Percentiles rank a stretch among this genome's conserved stretches.
phyloP scores from a whole-genome alignment of 2,329 filamentous ascomycete species.

The Purpureocillium lavendulum region DNA sequence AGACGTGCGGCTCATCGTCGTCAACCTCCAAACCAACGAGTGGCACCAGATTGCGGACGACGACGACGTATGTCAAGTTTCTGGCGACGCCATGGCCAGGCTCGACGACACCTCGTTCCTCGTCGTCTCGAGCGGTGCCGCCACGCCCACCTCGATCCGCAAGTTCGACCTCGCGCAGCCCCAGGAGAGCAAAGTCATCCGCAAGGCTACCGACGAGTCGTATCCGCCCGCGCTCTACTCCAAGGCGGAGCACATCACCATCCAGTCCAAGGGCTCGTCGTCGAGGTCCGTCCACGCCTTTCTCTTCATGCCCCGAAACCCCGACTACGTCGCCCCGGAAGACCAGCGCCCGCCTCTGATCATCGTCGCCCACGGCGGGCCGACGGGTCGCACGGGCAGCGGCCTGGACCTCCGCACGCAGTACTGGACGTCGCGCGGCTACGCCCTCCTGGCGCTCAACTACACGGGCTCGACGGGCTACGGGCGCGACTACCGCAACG shows the following conservation, averaged over 20 bases:
- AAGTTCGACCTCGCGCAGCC: slow-evolving; percentile 19
- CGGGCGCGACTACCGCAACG: slow-evolving; percentile 39
- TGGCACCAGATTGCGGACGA: slow-evolving; percentile 22
- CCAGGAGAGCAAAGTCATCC: slow-evolving; percentile 17
- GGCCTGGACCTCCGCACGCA: slow-evolving; percentile 37
- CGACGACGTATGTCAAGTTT: slow-evolving; percentile 21
- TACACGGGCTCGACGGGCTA: slow-evolving; percentile 44
- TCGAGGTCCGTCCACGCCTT: slow-evolving; percentile 32
- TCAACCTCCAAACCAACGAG: slow-evolving; percentile 24
- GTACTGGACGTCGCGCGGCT: slow-evolving; percentile 46
- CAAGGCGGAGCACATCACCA: slow-evolving; percentile 23
- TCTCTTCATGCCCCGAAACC: slow-evolving; percentile 40
- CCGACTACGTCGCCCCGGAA: slow-evolving; percentile 26
- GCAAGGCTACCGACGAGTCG: slow-evolving; percentile 22
- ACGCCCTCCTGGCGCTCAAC: slow-evolving; percentile 41
- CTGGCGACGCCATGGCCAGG: slow-evolving; percentile 23
- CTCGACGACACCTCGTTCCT: slow-evolving; percentile 26
- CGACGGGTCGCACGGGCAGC: slow-evolving; percentile 32
- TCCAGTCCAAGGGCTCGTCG: slow-evolving; percentile 16
- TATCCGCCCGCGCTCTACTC: slow-evolving; percentile 25
- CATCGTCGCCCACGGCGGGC: slow-evolving; percentile 42
- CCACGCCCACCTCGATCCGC: slow-evolving; percentile 24
- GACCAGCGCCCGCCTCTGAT: slow-evolving; percentile 38
- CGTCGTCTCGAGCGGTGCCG: slow-evolving; percentile 26
- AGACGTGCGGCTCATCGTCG: slow-evolving; percentile 23